Evolutionary conservation across 352 stramenopile genomes (phyloP).

Genomic region (Pythium monospermum): DNA sequence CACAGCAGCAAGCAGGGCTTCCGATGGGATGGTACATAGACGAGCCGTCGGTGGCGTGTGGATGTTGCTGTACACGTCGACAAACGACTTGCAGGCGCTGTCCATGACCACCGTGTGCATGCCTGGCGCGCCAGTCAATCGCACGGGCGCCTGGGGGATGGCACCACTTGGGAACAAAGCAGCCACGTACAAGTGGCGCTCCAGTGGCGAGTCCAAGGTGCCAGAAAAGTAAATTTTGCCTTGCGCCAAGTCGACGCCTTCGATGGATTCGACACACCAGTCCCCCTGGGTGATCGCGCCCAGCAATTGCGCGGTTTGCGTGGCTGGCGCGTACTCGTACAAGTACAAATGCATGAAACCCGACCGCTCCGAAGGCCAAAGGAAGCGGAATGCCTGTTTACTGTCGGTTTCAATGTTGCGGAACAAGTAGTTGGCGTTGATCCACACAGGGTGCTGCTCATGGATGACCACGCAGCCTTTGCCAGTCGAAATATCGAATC

Average conservation of each 20-base stretch:
- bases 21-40: conserved; percentile 46
- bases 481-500: conserved; percentile 78
- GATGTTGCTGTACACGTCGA: conserved; percentile 81
- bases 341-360: conserved; percentile 96
- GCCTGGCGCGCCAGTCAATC: conserved; percentile 72
- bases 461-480: conserved; percentile 70
- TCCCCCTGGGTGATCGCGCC: conserved; percentile 58
- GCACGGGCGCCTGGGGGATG: conserved; percentile 47
- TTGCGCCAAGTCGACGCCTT: conserved; percentile 71
- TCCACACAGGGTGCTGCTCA: conserved; percentile 90
- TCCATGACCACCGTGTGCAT: conserved; percentile 92
- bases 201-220: conserved; percentile 82
- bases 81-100: conserved; percentile 66
- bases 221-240: conserved; percentile 88
- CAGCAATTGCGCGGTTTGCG: conserved; percentile 34
- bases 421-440: conserved; percentile 95
- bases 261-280: conserved; percentile 80
- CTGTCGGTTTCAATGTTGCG: conserved; percentile 74
- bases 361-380: conserved; percentile 92
- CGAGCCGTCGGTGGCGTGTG: conserved; percentile 56
- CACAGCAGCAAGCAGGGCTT: conserved; percentile 28
- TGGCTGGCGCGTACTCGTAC: conserved; percentile 82
- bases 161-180: conserved; percentile 40
- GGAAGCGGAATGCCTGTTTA: conserved; percentile 90
- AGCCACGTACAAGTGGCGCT: conserved; percentile 90